These are phyloP conservation scores for Multifurca ochricompacta DNA, from an alignment of 768 basidiomycete genomes.

Conservation along the genomic window DNA sequence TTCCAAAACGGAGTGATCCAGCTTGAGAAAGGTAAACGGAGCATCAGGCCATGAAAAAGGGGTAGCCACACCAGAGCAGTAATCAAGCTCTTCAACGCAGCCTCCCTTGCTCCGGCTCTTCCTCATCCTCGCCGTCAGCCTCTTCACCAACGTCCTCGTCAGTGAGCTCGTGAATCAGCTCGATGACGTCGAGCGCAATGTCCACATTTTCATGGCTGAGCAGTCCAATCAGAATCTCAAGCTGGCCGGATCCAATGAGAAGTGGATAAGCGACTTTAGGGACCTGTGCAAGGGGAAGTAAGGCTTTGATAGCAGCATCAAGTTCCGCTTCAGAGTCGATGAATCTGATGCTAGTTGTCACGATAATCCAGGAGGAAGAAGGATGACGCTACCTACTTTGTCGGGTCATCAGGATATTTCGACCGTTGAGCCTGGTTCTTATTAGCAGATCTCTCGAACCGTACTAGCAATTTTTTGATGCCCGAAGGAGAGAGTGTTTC, in stretches of 20 bases:
- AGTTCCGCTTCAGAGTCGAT: conserved; percentile 98
- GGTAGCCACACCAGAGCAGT: conserved; percentile 57
- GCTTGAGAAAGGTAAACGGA: conserved; percentile 35
- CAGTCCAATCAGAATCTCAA: conserved; percentile 68
- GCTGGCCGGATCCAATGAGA: conserved; percentile 66
- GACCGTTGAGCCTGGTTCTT: conserved; percentile 96
- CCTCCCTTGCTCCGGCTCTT: conserved; percentile 53
- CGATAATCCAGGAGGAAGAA: conserved; percentile 4
- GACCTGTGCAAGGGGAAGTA: conserved; percentile 84
- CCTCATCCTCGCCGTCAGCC: conserved; percentile 55
- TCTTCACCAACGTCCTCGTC: conserved; percentile 93
- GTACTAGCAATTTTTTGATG: conserved; percentile 65
- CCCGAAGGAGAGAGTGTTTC: conserved; percentile 62
- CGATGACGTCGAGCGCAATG: conserved; percentile 93
- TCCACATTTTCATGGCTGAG: conserved; percentile 95
- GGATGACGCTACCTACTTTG: conserved; percentile 50
- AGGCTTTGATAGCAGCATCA: conserved; percentile 74
- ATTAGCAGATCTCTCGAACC: conserved; percentile 82
- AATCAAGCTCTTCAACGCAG: conserved; percentile 66
- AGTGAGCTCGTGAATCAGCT: conserved; percentile 87
- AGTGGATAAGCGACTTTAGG: conserved; percentile 85
- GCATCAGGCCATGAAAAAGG: background rate
- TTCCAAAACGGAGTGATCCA: conserved; percentile 78
- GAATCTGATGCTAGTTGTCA: conserved; percentile 51
- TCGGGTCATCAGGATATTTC: conserved; percentile 89